A percentile compares a stretch with the other conserved stretches of the same genome.
phyloP scores from a whole-genome alignment of 2,329 filamentous ascomycete genomes.

The Trichoderma asperellum region DNA sequence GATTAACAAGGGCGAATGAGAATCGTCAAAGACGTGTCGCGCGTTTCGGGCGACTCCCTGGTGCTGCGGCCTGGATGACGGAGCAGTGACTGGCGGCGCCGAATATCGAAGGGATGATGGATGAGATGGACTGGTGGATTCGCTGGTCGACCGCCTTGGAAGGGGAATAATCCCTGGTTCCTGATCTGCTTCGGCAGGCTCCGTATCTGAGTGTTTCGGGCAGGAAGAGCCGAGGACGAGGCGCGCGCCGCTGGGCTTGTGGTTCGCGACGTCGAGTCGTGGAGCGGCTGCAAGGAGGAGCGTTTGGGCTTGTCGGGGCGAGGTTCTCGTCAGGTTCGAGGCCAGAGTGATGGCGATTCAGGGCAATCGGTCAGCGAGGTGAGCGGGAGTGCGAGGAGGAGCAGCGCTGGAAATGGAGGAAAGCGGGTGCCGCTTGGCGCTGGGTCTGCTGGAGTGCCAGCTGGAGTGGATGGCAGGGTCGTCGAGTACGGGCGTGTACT shows the following conservation, averaged over 20 bases:
- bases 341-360: conserved; percentile 14
- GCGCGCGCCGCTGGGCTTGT: neutral
- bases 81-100: conserved; percentile 14
- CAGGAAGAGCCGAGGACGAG: conserved; percentile 8
- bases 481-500: neutral
- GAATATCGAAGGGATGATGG: conserved; percentile 19
- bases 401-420: conserved; percentile 14
- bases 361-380: conserved; percentile 28
- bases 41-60: conserved; percentile 17
- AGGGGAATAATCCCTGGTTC: conserved; percentile 26
- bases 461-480: neutral
- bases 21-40: conserved; percentile 5
- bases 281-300: conserved; percentile 15
- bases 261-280: neutral
- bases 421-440: conserved; percentile 23
- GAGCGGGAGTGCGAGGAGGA: conserved; percentile 28
- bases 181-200: conserved; percentile 24
- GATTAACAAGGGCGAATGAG: conserved; percentile 20
- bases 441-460: neutral
- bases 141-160: conserved; percentile 22
- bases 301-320: neutral
- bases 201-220: conserved; percentile 11
- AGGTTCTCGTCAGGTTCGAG: conserved; percentile 14
- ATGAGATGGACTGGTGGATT: conserved; percentile 21
- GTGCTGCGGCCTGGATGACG: conserved; percentile 14